phyloP scores from a whole-genome alignment of 2,329 filamentous ascomycete genomes.

The Aspergillus fumigatiaffinis region DNA sequence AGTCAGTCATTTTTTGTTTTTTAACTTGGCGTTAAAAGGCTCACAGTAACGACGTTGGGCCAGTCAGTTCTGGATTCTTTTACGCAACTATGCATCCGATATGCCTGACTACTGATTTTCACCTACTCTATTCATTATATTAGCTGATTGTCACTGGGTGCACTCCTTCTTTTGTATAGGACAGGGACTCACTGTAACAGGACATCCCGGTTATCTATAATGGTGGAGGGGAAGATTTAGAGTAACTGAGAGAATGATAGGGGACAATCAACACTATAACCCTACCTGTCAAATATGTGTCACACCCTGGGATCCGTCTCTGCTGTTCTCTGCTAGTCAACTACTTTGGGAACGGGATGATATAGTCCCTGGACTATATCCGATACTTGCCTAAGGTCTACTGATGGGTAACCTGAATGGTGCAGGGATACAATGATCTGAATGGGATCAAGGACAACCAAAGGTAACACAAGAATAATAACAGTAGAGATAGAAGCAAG shows the following conservation, averaged over 20 bases:
- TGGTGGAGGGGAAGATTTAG: not conserved
- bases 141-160: not conserved
- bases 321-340: too few relatives aligned
- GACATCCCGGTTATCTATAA: not conserved
- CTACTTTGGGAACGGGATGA: too few relatives aligned
- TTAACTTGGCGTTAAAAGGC: not conserved
- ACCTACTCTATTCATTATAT: not conserved
- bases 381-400: too few relatives aligned
- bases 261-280: not conserved
- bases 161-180: not conserved
- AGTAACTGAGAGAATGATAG: not conserved
- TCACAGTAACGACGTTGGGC: not conserved
- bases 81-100: not conserved
- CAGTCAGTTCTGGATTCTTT: not conserved
- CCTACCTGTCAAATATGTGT: not conserved
- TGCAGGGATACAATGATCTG: too few relatives aligned
- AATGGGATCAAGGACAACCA: too few relatives aligned
- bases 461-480: too few relatives aligned
- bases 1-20: not conserved
- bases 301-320: too few relatives aligned
- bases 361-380: too few relatives aligned
- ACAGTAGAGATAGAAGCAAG: too few relatives aligned
- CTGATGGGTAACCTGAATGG: too few relatives aligned
- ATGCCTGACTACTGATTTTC: not conserved
- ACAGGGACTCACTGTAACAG: not conserved